phyloP scores from a whole-genome alignment of 768 basidiomycete species.

The Amanita pallidorosea region DNA sequence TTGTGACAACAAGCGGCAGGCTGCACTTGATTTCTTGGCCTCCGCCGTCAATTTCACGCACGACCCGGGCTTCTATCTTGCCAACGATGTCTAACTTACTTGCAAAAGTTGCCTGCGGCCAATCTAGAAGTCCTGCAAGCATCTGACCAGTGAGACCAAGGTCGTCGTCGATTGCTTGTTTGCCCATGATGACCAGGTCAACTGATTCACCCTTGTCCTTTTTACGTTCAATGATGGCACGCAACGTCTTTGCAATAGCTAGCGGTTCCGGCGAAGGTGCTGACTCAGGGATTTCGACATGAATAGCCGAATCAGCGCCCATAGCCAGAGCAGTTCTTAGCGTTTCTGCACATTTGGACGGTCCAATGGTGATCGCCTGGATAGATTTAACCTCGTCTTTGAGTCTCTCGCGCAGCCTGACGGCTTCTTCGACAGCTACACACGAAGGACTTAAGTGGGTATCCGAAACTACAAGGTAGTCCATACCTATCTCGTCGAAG shows the following conservation, averaged over 20 bases:
- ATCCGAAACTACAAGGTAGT: not conserved
- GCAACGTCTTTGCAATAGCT: conserved; percentile 78
- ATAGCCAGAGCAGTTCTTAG: conserved; percentile 95
- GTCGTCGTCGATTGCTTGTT: conserved; percentile 98
- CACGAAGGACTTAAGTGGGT: not conserved
- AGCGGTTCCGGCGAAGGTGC: conserved; percentile 80
- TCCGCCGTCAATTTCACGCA: conserved; percentile 92
- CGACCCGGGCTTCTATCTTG: conserved; percentile 58
- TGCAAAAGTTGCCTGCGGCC: conserved; percentile 94
- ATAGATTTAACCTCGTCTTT: conserved; percentile 76
- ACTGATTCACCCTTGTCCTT: conserved; percentile 32
- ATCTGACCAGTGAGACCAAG: conserved; percentile 94
- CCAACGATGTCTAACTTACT: conserved; percentile 67
- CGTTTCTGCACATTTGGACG: conserved; percentile 79
- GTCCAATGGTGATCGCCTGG: conserved; percentile 90
- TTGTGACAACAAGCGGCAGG: conserved; percentile 82
- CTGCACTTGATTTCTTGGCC: conserved; percentile 70
- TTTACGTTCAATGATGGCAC: conserved; percentile 59
- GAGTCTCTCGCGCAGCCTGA: conserved; percentile 81
- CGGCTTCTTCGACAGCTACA: conserved; percentile 91
- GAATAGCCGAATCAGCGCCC: conserved; percentile 91
- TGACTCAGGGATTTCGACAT: conserved; percentile 75
- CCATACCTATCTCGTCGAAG: conserved; percentile 92
- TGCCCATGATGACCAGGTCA: conserved; percentile 91
- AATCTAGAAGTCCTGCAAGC: conserved; percentile 85